Conservation (phyloP, 352 stramenopile species). For the Halophytophthora batemanensis region DNA sequence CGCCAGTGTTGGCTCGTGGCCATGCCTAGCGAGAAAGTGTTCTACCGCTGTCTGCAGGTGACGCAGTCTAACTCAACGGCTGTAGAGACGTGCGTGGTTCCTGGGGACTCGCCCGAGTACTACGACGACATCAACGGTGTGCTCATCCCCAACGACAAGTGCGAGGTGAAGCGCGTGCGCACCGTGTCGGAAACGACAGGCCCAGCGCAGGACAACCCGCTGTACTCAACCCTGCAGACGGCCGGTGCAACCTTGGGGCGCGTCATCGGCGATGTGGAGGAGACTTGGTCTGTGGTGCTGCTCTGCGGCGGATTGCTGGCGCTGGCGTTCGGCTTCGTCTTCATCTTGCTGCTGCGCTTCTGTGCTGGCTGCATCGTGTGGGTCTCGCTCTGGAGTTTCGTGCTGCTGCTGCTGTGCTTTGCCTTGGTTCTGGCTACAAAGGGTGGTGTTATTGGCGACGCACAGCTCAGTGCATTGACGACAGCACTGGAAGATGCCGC, state of each 20-base stretch:
- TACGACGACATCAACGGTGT: slow-evolving; percentile 55
- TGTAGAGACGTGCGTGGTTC: slow-evolving; percentile 67
- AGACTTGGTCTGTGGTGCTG: slow-evolving; percentile 56
- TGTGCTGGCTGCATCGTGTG: slow-evolving; percentile 76
- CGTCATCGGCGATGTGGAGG: slow-evolving; percentile 66
- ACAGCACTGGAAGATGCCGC: slow-evolving; percentile 36
- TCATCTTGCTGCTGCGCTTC: slow-evolving; percentile 68
- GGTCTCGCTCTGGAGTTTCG: slow-evolving; percentile 62
- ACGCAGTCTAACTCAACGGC: slow-evolving; percentile 56
- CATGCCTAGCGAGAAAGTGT: slow-evolving; percentile 57
- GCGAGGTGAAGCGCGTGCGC: slow-evolving; percentile 66
- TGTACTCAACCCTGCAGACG: slow-evolving; percentile 70
- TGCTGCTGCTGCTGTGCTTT: slow-evolving; percentile 64
- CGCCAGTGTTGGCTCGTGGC: slow-evolving; percentile 66
- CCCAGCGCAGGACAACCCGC: slow-evolving; percentile 62
- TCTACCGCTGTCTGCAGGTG: slow-evolving; percentile 81
- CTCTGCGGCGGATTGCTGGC: slow-evolving; percentile 41
- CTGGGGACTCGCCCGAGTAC: slow-evolving; percentile 61
- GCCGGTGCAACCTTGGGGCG: slow-evolving; percentile 43
- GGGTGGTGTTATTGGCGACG: slow-evolving; percentile 56
- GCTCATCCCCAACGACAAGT: slow-evolving; percentile 56
- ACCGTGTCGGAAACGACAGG: slow-evolving; percentile 50
- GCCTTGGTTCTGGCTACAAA: slow-evolving; percentile 76
- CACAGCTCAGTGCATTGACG: slow-evolving; percentile 39
- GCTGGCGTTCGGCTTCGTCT: slow-evolving; percentile 59